Conservation (phyloP, 139 green algal species). For the Chlamydomonas asymmetrica region DNA sequence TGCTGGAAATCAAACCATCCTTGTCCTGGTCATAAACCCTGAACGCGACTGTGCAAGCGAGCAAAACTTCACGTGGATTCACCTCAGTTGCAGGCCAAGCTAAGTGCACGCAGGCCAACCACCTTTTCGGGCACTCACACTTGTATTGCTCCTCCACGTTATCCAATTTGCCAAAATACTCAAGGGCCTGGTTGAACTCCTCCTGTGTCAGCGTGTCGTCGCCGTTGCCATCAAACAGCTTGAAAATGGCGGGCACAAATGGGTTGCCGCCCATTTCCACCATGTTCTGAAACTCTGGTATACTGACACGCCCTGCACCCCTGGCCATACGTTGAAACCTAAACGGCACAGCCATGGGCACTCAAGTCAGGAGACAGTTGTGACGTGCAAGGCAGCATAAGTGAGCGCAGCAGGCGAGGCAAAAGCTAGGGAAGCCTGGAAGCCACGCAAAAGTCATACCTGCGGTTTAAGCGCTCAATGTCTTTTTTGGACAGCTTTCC, state of each 20-base stretch:
- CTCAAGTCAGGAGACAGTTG: background rate
- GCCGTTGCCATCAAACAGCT: slow-evolving; percentile 23
- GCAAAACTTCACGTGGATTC: too few relatives aligned
- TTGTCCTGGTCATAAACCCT: slow-evolving; percentile 33
- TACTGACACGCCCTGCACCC: background rate
- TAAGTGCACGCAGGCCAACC: too few relatives aligned
- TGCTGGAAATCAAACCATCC: slow-evolving; percentile 29
- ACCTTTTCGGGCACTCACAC: too few relatives aligned
- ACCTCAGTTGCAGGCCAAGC: too few relatives aligned
- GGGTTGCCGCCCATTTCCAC: slow-evolving; percentile 35
- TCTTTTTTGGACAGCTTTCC: slow-evolving; percentile 14
- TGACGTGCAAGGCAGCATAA: background rate
- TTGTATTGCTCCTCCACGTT: slow-evolving; percentile 44
- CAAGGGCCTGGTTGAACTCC: slow-evolving; percentile 39
- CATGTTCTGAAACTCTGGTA: slow-evolving; percentile 12
- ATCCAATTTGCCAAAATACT: slow-evolving; percentile 35
- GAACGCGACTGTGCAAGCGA: slow-evolving; percentile 41
- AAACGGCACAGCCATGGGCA: background rate
- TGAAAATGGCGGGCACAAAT: slow-evolving; percentile 23
- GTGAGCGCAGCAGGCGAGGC: background rate
- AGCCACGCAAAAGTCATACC: background rate
- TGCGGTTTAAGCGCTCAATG: slow-evolving; percentile 25
- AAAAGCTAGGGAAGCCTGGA: background rate
- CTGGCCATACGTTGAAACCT: slow-evolving; percentile 3
- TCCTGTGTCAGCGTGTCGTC: slow-evolving; percentile 22